phyloP scores from a whole-genome alignment of 148 eudicot species.

The Fagopyrum esculentum region DNA sequence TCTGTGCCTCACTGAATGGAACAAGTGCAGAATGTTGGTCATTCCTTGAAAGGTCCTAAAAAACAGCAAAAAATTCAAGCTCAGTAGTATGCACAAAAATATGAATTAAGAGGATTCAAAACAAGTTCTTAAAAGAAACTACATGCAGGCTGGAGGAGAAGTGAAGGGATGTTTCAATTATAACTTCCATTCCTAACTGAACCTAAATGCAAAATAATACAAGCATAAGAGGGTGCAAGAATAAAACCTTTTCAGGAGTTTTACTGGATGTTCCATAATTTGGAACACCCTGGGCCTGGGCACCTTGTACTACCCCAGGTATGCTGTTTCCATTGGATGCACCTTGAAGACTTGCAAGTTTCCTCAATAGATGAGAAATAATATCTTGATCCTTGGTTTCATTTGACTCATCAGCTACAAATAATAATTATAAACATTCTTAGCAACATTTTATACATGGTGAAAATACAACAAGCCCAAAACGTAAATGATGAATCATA shows the following conservation, averaged over 20 bases:
- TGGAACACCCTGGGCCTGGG: conserved; percentile 46
- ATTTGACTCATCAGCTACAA: conserved; percentile 67
- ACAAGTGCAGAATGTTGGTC: conserved; percentile 24
- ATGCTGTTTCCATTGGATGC: conserved; percentile 33
- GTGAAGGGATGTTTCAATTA: not conserved
- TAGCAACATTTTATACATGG: not conserved
- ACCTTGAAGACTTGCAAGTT: conserved; percentile 56
- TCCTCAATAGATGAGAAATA: conserved; percentile 68
- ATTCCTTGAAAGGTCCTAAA: conserved; percentile 37
- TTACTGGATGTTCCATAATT: conserved; percentile 38
- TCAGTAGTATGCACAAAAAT: not conserved
- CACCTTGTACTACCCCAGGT: conserved; percentile 36
- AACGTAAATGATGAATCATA: not conserved
- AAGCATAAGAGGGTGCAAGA: not conserved
- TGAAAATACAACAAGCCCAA: not conserved
- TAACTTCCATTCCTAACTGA: not conserved
- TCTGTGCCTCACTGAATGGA: conserved; percentile 24
- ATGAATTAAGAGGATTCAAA: not conserved
- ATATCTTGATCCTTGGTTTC: conserved; percentile 72
- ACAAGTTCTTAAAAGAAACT: not conserved
- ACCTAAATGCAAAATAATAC: not conserved
- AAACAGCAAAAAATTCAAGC: conserved; percentile 1
- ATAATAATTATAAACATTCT: not conserved
- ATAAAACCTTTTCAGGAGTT: conserved; percentile 46
- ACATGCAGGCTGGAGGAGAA: not conserved